Evolutionary conservation across 2,329 filamentous ascomycete genomes (phyloP).

Genomic region (Ophiostoma tasmaniense): DNA sequence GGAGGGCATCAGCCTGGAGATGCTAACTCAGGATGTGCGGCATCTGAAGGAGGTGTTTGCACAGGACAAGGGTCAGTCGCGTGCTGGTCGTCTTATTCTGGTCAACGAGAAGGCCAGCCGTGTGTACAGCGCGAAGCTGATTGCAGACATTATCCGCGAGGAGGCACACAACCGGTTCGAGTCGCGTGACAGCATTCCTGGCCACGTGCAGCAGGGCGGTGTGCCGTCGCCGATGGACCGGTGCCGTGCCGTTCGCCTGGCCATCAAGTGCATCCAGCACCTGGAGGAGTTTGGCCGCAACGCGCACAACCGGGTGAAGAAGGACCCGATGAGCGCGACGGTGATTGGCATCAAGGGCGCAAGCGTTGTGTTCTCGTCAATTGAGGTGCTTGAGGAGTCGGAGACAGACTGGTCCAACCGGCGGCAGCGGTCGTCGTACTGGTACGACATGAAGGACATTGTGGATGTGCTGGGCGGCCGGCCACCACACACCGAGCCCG

Average conservation of each 20-base stretch:
- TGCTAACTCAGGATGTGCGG: constrained; percentile 83
- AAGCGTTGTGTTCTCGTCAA: constrained; percentile 75
- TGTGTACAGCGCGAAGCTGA: constrained; percentile 85
- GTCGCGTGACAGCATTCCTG: constrained; percentile 80
- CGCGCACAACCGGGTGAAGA: constrained; percentile 57
- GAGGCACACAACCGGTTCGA: constrained; percentile 91
- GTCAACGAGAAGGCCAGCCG: constrained; percentile 89
- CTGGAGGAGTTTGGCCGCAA: constrained; percentile 68
- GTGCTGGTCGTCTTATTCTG: constrained; percentile 89
- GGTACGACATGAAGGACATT: constrained; percentile 69
- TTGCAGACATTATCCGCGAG: constrained; percentile 91
- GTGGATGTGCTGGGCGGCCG: constrained; percentile 80
- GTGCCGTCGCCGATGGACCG: constrained; percentile 94
- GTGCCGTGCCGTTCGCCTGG: constrained; percentile 80
- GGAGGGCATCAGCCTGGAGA: constrained; percentile 87
- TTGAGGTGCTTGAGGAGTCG: constrained; percentile 69
- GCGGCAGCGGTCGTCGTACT: constrained; percentile 75
- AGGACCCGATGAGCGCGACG: constrained; percentile 62
- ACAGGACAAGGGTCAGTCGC: constrained; percentile 76
- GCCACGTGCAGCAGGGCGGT: constrained; percentile 90
- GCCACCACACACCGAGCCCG: constrained; percentile 43
- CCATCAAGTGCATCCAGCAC: constrained; percentile 90
- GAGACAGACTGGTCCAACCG: constrained; percentile 93
- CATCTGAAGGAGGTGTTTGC: constrained; percentile 80
- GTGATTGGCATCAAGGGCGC: constrained; percentile 93